These are phyloP conservation scores for Mycena alexandri DNA, from an alignment of 768 basidiomycete species.

Conservation along the genomic window DNA sequence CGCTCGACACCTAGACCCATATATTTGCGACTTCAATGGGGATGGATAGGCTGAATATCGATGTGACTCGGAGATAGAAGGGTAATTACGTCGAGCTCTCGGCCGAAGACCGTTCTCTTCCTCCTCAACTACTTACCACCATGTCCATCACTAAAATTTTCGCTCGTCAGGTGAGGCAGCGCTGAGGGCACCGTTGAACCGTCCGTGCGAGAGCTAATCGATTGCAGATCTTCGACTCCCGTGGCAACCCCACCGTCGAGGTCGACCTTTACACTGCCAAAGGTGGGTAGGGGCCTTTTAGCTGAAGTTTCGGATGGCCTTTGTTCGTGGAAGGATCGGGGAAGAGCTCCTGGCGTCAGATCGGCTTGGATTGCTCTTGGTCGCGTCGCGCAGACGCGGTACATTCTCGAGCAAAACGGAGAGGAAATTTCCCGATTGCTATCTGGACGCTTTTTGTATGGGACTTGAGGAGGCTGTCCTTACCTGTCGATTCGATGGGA, in stretches of 20 bases:
- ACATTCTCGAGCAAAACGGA: slow-evolving; percentile 13
- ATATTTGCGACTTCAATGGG: too few species aligned
- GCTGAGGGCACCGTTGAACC: neutral
- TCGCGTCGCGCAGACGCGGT: slow-evolving; percentile 22
- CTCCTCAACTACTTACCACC: slow-evolving; percentile 49
- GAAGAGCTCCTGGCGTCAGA: neutral
- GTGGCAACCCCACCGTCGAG: slow-evolving; percentile 97
- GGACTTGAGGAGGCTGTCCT: neutral
- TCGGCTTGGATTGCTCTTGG: slow-evolving; percentile 9
- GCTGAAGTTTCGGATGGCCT: neutral
- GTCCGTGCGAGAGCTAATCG: slow-evolving; percentile 39
- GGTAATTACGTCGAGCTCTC: neutral
- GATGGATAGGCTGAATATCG: neutral
- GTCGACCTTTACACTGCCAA: slow-evolving; percentile 90
- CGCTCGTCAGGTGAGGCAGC: slow-evolving; percentile 84
- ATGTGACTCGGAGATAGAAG: neutral
- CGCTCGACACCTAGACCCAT: too few species aligned
- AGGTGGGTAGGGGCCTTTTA: slow-evolving; percentile 60
- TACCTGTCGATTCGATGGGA: neutral
- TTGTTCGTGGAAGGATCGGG: neutral
- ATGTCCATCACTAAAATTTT: slow-evolving; percentile 95
- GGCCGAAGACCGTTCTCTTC: neutral
- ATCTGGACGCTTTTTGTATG: neutral
- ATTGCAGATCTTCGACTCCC: slow-evolving; percentile 96
- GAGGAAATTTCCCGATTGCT: too few species aligned